Evolutionary conservation across 78 protist species (phyloP).

Genomic region (Dictyostelium purpureum): DNA sequence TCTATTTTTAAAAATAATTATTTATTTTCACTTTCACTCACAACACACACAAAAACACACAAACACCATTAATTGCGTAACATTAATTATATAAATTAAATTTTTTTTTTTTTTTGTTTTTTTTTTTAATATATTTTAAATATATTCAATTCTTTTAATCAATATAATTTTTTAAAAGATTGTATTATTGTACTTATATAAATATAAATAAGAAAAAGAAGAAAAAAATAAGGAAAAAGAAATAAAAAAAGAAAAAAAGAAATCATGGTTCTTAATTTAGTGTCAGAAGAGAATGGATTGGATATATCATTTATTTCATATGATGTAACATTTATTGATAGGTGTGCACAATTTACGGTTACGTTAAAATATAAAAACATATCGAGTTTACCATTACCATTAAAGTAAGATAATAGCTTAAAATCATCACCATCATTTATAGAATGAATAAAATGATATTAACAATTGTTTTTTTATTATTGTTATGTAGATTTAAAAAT

Average conservation of each 20-base stretch:
- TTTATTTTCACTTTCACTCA: too few relatives aligned
- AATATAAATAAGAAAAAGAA: too few relatives aligned
- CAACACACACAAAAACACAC: too few relatives aligned
- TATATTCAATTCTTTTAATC: too few relatives aligned
- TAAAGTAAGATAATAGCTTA: slow-evolving; percentile 2
- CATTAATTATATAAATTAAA: too few relatives aligned
- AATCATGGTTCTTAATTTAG: slow-evolving; percentile 1
- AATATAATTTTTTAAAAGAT: too few relatives aligned
- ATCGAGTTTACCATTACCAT: slow-evolving; percentile 45
- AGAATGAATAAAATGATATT: neutral
- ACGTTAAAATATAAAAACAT: slow-evolving; percentile 30
- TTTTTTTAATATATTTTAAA: too few relatives aligned
- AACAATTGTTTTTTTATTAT: neutral
- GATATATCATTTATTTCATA: slow-evolving; percentile 42
- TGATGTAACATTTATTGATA: slow-evolving; percentile 18
- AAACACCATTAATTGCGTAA: too few relatives aligned
- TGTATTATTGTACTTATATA: too few relatives aligned
- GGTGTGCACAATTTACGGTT: slow-evolving; percentile 48
- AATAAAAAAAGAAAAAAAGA: neutral
- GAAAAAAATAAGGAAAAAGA: too few relatives aligned
- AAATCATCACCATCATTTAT: neutral
- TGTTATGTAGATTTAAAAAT: slow-evolving; percentile 38
- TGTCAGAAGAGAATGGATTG: slow-evolving; percentile 46
- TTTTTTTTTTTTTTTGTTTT: too few relatives aligned
- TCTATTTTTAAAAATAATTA: too few relatives aligned